Evolutionary conservation across 2,329 filamentous ascomycete species (phyloP).

Genomic region (Gnomoniopsis smithogilvyi): DNA sequence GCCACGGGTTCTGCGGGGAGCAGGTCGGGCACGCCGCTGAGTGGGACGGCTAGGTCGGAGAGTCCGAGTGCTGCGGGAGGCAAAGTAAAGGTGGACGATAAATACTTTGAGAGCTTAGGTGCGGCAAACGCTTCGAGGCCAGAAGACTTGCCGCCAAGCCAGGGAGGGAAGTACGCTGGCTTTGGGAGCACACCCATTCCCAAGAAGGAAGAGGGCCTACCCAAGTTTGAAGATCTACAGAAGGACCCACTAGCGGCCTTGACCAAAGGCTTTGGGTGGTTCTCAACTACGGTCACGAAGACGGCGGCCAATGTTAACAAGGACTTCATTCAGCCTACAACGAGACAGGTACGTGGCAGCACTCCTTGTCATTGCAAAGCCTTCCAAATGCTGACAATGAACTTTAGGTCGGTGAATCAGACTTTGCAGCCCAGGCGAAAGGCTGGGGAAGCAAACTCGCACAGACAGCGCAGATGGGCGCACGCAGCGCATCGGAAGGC

Average conservation of each 20-base stretch:
- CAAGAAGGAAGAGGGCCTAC: constrained; percentile 44
- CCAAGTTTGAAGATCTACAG: constrained; percentile 82
- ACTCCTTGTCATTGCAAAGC: background rate
- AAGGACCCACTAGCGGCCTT: constrained; percentile 85
- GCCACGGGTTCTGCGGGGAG: constrained; percentile 21
- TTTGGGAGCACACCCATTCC: constrained; percentile 76
- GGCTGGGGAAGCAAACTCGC: constrained; percentile 63
- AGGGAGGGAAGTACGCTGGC: constrained; percentile 88
- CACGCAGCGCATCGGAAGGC: constrained; percentile 71
- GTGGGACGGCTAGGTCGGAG: constrained; percentile 38
- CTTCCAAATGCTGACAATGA: constrained; percentile 1
- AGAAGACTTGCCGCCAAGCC: constrained; percentile 74
- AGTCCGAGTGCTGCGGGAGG: constrained; percentile 31
- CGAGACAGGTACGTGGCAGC: constrained; percentile 67
- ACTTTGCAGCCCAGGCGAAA: constrained; percentile 67
- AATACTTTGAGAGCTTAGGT: constrained; percentile 85
- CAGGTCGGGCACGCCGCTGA: constrained; percentile 26
- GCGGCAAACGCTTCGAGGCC: constrained; percentile 75
- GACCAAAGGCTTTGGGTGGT: constrained; percentile 93
- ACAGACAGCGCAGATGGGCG: constrained; percentile 64
- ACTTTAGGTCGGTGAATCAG: constrained; percentile 70
- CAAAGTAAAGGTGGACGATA: constrained; percentile 70
- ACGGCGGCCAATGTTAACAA: constrained; percentile 90
- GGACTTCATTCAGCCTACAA: constrained; percentile 87
- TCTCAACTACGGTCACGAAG: constrained; percentile 82